Base-by-base conservation (phyloP, 176 grass and related monocot genomes). In the Triticum timopheevii region DNA sequence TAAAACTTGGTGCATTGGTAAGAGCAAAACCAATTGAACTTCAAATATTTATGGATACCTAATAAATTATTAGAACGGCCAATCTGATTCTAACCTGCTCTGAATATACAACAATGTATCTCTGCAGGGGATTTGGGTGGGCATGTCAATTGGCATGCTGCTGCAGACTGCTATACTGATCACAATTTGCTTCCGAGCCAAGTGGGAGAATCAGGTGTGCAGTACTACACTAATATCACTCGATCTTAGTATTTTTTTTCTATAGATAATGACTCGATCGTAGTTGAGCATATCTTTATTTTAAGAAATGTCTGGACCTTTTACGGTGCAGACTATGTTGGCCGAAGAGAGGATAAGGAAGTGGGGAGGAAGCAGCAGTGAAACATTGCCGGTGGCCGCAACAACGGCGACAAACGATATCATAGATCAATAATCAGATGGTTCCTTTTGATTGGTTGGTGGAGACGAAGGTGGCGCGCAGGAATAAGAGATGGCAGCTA, bases 191-290 rank as follows among this genome's bases (percentile, higher is more conserved):
- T 89, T 76, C 73, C 92, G 87, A 85, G 94, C 97, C 10, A 92
- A 94, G 69, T 99, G 97, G 97, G 91, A 97, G 25, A 94, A 85
- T 70, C 90, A 99, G 97, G 97, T 98, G 97, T 98, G 74, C 25
- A 5, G n/a, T 56, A 33, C 70, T 23, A 34, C 35, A 10, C 27
- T 58, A 66, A 65, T 25, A 27, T 85, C 34, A 28, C 72, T 24
- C 24, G 24, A 24, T 25, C 30, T 22, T 11, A 27, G 5, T 6
- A 0, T 17, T 17, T 17, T 49, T 22, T 8, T 1, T 58, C 2
- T 20, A 54, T 54, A 19, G 6, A 20, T 58, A 22, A 58, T 58
- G 52, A 8, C 6, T 58, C 19, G 19, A 22, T 58, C 7, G 2
- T 20, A 58, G 1, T 42, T 61, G 52, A 56, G 34, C 59, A 44